Base-by-base conservation (phyloP, 306 rosid species). In the Morella rubra region DNA sequence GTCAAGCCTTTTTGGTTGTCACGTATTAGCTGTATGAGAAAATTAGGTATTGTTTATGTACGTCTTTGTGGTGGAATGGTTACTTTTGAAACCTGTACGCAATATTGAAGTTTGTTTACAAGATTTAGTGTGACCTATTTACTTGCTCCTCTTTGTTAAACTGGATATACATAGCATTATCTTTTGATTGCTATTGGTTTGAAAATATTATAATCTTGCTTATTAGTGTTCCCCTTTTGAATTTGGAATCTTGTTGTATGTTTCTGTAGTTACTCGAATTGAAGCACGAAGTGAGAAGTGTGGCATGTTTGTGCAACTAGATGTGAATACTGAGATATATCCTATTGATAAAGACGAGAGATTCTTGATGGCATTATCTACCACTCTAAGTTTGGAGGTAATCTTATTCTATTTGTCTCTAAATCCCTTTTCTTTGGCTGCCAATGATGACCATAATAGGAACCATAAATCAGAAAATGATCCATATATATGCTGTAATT, bases 301-400 rank as follows among this genome's bases (percentile, higher is more conserved):
- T 71, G 90, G 77, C 76, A 90, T 87, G 85, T 9, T 73, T 77
- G 79, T 92, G 88, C 90, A 75, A 50, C 86, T 92, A 41, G 97
- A 95, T 77, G 90, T 92, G 73, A 90, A 92, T 78, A 84, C 96
- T 0, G 95, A 95, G 84, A 85, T 95, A 78, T 95, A 91, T 86
- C 96, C 96, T 8, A 77, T 92, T 77, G 81, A 71, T 6, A 75
- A 78, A 83, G 81, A 81, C 20, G 97, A 95, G 24, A 87, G 81
- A 71, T 88, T 90, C 76, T 68, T 90, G 84, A 81, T 95, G 95
- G 91, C 85, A 37, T 50, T 92, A 72, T 81, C 97, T 72, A 93
- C 96, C 27, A 82, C 96, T 4, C 89, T 92, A 44, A 83, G 88
- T 86, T 87, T 84, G 78, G 88, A 91, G 95, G 97, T 94, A 86